A percentile compares a stretch with the other conserved stretches of the same genome.
These are phyloP conservation scores for Pichia sp. DNA, from an alignment of 1,139 yeast genomes.

Conservation along the genomic window DNA sequence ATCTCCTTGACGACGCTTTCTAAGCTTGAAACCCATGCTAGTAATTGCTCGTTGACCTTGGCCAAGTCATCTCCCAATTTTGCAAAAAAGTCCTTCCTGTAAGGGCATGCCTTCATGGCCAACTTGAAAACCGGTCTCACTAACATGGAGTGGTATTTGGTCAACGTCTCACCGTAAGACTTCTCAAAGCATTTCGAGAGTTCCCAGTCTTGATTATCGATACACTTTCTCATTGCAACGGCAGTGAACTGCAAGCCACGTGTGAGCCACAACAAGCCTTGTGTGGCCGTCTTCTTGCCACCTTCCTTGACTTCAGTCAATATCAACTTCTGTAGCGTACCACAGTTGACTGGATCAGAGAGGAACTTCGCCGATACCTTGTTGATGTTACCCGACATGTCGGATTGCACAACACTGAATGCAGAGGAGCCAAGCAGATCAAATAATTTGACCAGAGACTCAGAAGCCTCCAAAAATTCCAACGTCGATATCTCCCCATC, in stretches of 20 bases:
- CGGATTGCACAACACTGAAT: slow-evolving; percentile 78
- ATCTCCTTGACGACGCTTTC: slow-evolving; percentile 70
- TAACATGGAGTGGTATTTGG: slow-evolving; percentile 76
- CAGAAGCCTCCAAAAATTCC: slow-evolving; percentile 78
- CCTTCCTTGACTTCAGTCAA: slow-evolving; percentile 59
- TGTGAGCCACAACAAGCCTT: slow-evolving; percentile 83
- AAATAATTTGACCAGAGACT: slow-evolving; percentile 75
- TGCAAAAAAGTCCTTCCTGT: slow-evolving; percentile 77
- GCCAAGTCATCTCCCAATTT: slow-evolving; percentile 71
- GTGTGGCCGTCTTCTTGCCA: slow-evolving; percentile 73
- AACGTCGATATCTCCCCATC: slow-evolving; percentile 67
- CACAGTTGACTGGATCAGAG: slow-evolving; percentile 57
- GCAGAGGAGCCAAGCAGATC: slow-evolving; percentile 85
- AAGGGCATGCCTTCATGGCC: slow-evolving; percentile 96
- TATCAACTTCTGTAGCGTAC: slow-evolving; percentile 73
- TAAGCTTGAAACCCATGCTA: slow-evolving; percentile 70
- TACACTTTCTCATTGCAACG: slow-evolving; percentile 77
- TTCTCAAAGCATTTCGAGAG: slow-evolving; percentile 74
- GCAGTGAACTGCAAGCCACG: slow-evolving; percentile 88
- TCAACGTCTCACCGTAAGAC: slow-evolving; percentile 73
- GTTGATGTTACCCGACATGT: slow-evolving; percentile 80
- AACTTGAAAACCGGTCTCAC: slow-evolving; percentile 83
- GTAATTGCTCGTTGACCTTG: slow-evolving; percentile 60
- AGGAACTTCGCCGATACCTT: slow-evolving; percentile 67
- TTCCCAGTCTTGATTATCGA: slow-evolving; percentile 57